Evolutionary conservation across 208 protist species (phyloP).

Genomic region (Vickermania spadyakhi): DNA sequence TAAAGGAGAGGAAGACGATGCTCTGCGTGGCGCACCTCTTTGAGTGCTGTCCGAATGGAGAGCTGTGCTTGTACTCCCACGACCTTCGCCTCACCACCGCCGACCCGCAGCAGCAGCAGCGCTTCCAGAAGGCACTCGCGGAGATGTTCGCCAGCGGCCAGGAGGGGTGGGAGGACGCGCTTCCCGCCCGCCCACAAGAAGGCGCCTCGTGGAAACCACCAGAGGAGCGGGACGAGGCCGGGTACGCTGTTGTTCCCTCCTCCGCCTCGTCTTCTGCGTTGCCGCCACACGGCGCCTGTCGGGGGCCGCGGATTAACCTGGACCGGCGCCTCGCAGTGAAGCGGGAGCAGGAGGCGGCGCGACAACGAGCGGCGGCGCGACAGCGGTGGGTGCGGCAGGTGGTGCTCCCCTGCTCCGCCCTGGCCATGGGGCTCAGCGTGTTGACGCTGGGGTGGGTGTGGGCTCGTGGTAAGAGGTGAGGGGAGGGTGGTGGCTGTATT

Average conservation of each 20-base stretch:
- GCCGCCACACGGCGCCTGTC: no score
- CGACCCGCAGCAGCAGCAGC: no score
- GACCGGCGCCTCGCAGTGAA: constrained; percentile 2
- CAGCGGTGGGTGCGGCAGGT: background rate
- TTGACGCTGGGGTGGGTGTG: background rate
- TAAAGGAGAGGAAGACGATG: constrained; percentile 30
- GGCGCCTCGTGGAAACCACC: constrained; percentile 73
- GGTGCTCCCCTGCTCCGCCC: background rate
- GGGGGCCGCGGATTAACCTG: constrained; percentile 27
- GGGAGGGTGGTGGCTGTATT: no score
- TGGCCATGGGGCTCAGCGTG: background rate
- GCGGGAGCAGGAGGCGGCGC: background rate
- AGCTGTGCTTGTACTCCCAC: constrained; percentile 71
- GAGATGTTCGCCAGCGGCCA: constrained; percentile 57
- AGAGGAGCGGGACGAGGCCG: constrained; percentile 18
- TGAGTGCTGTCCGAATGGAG: constrained; percentile 69
- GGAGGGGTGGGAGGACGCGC: constrained; percentile 49
- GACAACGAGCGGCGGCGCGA: background rate
- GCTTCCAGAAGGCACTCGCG: constrained; percentile 55
- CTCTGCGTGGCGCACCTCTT: constrained; percentile 74
- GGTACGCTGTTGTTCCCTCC: no score
- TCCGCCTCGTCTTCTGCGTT: no score
- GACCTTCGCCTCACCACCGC: constrained; percentile 26
- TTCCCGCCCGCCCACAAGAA: constrained; percentile 48
- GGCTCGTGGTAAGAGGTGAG: no score